Base-by-base conservation (phyloP, 2,329 filamentous ascomycete species). In the Penicillium aurantiogriseum region DNA sequence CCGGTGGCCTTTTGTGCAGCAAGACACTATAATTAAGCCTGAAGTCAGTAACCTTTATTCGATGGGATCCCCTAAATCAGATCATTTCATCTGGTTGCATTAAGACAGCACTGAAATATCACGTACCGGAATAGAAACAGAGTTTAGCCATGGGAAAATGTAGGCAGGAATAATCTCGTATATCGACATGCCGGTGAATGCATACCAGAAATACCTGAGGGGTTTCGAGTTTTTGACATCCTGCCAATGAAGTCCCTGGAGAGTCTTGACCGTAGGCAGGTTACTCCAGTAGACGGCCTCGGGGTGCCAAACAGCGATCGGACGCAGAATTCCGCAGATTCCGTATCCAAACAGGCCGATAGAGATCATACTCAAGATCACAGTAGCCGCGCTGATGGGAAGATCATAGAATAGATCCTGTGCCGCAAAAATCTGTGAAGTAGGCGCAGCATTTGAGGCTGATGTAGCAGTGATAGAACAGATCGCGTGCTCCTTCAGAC, bases 291-390 rank as follows among this genome's bases (percentile, higher is more conserved):
- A 85, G 3, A 85, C 82, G 2, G 81, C 77, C 15, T 85, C 82
- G 5, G 81, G 79, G 51, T 83, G 81, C 76, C 80, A 85, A 11
- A 85, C 82, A 2, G 77, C 75, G 38, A 85, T 76, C 0, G 82
- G 82, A 0, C 83, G 80, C 64, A 85, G 68, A 2, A 85, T 45
- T 8, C 83, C 83, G 43, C 77, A 79, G 3, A 85, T 67, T 2
- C 81, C 82, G 40, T 83, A 85, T 1, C 83, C 82, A 52, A 83
- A 84, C 2, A 85, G 66, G 0, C 80, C 80, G 40, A 85, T 83
- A 0, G 81, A 84, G 51, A 85, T 79, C 15, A 76, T 77, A 25
- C 71, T 76, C 54, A 84, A 58, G 7, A 85, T 72, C 0, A 83
- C 77, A 0, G 82, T 84, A 0, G 72, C 65, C 0, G 79, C 66